Base-by-base conservation (phyloP, 306 rosid species). In the Sphenostylis stenocarpa region DNA sequence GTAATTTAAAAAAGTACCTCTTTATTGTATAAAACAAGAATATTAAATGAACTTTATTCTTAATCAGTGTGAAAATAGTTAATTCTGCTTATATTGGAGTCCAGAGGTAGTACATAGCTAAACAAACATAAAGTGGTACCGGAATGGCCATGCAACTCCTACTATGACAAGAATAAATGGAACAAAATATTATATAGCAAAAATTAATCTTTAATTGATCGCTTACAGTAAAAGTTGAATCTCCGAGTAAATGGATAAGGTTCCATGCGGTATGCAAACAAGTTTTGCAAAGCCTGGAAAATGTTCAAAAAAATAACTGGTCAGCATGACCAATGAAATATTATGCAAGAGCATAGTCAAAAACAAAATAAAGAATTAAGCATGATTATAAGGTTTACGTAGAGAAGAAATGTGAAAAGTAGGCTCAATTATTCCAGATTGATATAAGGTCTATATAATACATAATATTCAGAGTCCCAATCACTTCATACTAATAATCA, bases 181-280 rank as follows among this genome's bases (percentile, higher is more conserved):
- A 67, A 51, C 34, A 65, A 47, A 49, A 4, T 20, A 29, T 60
- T 67, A 44, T 4, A n/a, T 1, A 16, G 26, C 17, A 72, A 72
- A 60, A 56, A 51, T 29, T 58, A 49, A 61, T 16, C 20, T 14
- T 57, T 43, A 41, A 63, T 21, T 65, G 67, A 39, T 81, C 73
- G 87, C 93, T 92, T 80, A 92, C 98, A 48, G 73, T 85, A 65
- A 89, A 92, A 77, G 79, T 62, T 53, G 93, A 81, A 34, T 68
- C 80, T 81, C 87, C 90, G 38, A 92, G 76, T 76, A 78, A 84
- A 52, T 80, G 87, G 83, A 88, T 77, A 72, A 95, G 96, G 56
- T 89, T 90, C 91, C 90, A 84, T 9, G 90, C 72, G 28, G 85
- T 83, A 80, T 89, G 93, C 90, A 86, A 21, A 84, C 64, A 78